Percentiles rank a stretch among this genome's conserved stretches.
phyloP scores from a whole-genome alignment of 2,329 filamentous ascomycete species.

The Zasmidium citrigriseum region DNA sequence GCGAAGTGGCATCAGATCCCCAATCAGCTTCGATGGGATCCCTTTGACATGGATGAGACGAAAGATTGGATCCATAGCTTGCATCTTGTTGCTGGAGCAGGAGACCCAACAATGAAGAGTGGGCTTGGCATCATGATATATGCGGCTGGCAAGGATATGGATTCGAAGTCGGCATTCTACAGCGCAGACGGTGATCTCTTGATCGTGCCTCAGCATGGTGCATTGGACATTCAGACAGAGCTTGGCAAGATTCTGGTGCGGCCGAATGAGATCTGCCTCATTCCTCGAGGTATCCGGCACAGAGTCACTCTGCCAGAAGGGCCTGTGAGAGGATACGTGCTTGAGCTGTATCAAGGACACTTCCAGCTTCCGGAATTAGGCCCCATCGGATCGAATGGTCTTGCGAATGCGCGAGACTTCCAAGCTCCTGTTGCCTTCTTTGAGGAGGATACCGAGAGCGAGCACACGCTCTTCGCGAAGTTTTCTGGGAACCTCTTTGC shows the following conservation, averaged over 20 bases:
- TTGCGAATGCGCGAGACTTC: conserved; percentile 68
- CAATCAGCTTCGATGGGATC: conserved; percentile 79
- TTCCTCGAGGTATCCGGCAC: conserved; percentile 67
- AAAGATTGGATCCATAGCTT: conserved; percentile 70
- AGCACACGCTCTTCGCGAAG: conserved; percentile 63
- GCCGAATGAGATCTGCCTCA: conserved; percentile 67
- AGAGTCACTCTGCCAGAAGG: conserved; percentile 61
- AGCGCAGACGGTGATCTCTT: conserved; percentile 72
- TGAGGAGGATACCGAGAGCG: conserved; percentile 55
- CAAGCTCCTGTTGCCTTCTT: conserved; percentile 61
- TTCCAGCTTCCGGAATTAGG: conserved; percentile 68
- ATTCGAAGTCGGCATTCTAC: conserved; percentile 73
- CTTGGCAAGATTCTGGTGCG: conserved; percentile 65
- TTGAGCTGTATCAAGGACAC: conserved; percentile 66
- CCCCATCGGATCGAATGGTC: conserved; percentile 64
- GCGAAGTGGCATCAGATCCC: conserved; percentile 68
- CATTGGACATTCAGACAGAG: conserved; percentile 68
- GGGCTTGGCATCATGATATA: conserved; percentile 82
- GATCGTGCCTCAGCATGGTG: conserved; percentile 65
- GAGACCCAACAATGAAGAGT: conserved; percentile 75
- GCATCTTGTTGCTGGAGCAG: conserved; percentile 74
- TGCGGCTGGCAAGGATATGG: conserved; percentile 77
- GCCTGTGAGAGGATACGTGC: conserved; percentile 64
- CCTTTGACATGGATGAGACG: conserved; percentile 70
- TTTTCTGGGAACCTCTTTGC: conserved; percentile 62